Evolutionary conservation across 75 land plant genomes (phyloP).

Genomic region (Cryptomeria japonica): DNA sequence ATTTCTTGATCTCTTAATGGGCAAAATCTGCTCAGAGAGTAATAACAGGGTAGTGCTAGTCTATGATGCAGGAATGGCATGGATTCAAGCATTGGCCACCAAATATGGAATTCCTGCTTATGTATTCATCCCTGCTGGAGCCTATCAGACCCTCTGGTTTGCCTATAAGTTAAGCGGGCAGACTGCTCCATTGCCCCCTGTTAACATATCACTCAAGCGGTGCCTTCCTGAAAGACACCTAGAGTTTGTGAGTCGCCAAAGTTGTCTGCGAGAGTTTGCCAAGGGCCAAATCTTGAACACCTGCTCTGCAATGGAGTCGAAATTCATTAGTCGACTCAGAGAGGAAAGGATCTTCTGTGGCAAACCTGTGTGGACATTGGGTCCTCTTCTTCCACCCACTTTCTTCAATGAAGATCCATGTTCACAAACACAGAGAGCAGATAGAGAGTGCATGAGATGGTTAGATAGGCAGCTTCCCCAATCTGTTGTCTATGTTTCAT

Average conservation of each 20-base stretch:
- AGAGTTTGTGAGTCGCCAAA: neutral
- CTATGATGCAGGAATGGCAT: slow-evolving; percentile 30
- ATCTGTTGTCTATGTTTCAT: slow-evolving; percentile 28
- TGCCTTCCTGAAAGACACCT: neutral
- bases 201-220: neutral
- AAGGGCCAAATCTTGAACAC: neutral
- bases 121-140: neutral
- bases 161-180: too few relatives aligned
- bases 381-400: neutral
- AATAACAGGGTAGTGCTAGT: slow-evolving; percentile 26
- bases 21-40: slow-evolving; percentile 7
- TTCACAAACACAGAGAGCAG: too few relatives aligned
- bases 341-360: neutral
- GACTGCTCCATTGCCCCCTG: neutral
- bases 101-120: neutral
- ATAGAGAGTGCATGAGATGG: slow-evolving; percentile 15
- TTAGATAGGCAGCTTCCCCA: slow-evolving; percentile 16
- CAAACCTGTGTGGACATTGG: neutral
- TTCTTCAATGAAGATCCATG: neutral
- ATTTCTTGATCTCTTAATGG: slow-evolving; percentile 6
- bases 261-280: too few relatives aligned
- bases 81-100: neutral
- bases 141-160: neutral
- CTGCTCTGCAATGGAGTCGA: neutral
- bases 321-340: neutral